phyloP scores from a whole-genome alignment of 768 basidiomycete species.

The Collybia nuda region DNA sequence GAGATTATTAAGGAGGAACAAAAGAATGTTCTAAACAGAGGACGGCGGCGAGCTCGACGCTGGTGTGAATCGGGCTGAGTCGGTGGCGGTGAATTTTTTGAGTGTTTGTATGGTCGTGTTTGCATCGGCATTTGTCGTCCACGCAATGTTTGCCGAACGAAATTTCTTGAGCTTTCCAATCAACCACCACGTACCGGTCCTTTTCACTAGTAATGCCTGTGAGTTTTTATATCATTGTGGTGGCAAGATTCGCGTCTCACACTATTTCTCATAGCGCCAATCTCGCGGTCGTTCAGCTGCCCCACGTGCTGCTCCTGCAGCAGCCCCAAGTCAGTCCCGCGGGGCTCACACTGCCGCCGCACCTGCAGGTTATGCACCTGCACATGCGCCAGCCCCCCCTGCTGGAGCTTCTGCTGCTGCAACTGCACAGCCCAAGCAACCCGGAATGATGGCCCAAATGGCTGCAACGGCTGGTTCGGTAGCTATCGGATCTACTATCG shows the following conservation, averaged over 20 bases:
- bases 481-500: constrained; percentile 83
- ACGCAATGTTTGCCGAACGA: constrained; percentile 23
- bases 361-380: constrained; percentile 41
- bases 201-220: constrained; percentile 33
- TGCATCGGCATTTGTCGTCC: constrained; percentile 28
- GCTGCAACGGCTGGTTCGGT: constrained; percentile 90
- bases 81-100: constrained; percentile 1
- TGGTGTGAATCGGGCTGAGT: background rate
- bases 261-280: constrained; percentile 51
- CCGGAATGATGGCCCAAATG: constrained; percentile 82
- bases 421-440: constrained; percentile 46
- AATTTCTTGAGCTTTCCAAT: constrained; percentile 16
- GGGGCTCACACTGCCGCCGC: constrained; percentile 52
- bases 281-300: constrained; percentile 74
- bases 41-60: too few species aligned
- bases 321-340: constrained; percentile 44
- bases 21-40: background rate
- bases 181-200: constrained; percentile 25
- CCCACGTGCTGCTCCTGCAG: constrained; percentile 40
- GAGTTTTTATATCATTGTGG: constrained; percentile 14
- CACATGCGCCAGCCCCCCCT: constrained; percentile 43
- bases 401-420: constrained; percentile 41
- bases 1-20: background rate
- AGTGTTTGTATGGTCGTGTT: constrained; percentile 16
- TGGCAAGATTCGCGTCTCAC: background rate